phyloP scores from a whole-genome alignment of 495 filamentous ascomycete genomes.

The Jackrogersella minutella region DNA sequence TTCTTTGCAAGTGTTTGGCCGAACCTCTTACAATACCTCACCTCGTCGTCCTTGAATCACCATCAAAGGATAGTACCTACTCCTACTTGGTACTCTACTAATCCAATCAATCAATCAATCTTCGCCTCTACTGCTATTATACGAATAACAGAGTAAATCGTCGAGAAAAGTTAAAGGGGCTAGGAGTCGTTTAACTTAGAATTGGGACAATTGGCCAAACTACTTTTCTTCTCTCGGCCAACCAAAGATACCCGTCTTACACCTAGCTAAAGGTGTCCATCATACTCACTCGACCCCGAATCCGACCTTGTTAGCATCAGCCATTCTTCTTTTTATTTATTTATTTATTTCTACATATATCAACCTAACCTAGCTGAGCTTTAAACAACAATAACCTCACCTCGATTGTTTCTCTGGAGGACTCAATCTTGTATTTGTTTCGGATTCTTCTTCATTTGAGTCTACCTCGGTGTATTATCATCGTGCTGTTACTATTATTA shows the following conservation, averaged over 20 bases:
- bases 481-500: conserved; percentile 31
- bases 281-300: neutral
- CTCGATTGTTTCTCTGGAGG: conserved; percentile 12
- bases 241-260: too few relatives aligned
- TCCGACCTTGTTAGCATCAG: conserved; percentile 7
- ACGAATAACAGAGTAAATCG: neutral
- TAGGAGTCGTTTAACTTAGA: conserved; percentile 4
- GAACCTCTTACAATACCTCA: conserved; percentile 16
- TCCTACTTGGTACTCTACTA: too few relatives aligned
- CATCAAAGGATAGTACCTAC: neutral
- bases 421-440: conserved; percentile 20
- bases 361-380: conserved; percentile 24
- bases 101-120: too few relatives aligned
- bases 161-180: conserved; percentile 9
- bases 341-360: too few relatives aligned
- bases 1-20: conserved; percentile 36
- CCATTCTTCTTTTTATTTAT: neutral
- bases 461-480: conserved; percentile 36
- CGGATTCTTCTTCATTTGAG: conserved; percentile 14
- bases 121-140: too few relatives aligned
- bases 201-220: conserved; percentile 25
- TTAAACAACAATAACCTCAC: neutral
- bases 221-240: conserved; percentile 5
- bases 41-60: conserved; percentile 22
- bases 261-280: too few relatives aligned